Base-by-base conservation (phyloP, 2,329 filamentous ascomycete genomes). In the Stagonosporopsis chrysanthemi region DNA sequence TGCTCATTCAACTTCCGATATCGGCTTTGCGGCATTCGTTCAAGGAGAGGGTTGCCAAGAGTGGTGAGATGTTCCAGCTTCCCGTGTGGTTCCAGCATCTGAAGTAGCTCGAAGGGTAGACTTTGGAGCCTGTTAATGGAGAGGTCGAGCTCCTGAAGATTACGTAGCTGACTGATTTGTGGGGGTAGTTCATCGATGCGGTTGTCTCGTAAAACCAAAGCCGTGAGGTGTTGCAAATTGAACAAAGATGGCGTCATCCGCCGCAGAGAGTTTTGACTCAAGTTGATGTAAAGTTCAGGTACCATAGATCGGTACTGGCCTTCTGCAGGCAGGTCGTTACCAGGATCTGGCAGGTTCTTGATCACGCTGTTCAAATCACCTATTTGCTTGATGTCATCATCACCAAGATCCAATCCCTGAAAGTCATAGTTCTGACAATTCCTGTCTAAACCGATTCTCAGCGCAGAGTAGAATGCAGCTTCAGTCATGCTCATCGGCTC, bases 231-330 rank as follows among this genome's bases (percentile, higher is more conserved):
- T 28, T 68, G 58, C 2, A 75, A 15, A 15, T 54, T 45, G 58
- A 75, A 75, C 2, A 75, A 55, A 1, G 63, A 56, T 8, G 68
- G 68, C 3, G 60, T 56, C 14, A 73, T 60, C 7, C 43, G 61
- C 15, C 22, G 33, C 3, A 75, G 62, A 2, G 40, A 51, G 44
- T 75, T 75, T 9, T 49, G 40, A 14, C 53, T 39, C 2, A 75
- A 58, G 26, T 68, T 58, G 17, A 75, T 26, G 29, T 61, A 56
- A 6, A 75, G 47, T 19, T 68, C 57, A 0, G 72, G 70, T 6
- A 65, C 55, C 65, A 75, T 65, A 7, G 71, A 71, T 8, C 72
- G 68, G 44, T 71, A 75, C 35, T 73, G 65, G 2, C 63, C 63
- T 54, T 71, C 66, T 28, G 52, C 62, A 15, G 71, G 71, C 4